A percentile compares a stretch with the other conserved stretches of the same genome.
These are phyloP conservation scores for Xylaria sp. DNA, from an alignment of 2,329 filamentous ascomycete species.

Conservation along the genomic window DNA sequence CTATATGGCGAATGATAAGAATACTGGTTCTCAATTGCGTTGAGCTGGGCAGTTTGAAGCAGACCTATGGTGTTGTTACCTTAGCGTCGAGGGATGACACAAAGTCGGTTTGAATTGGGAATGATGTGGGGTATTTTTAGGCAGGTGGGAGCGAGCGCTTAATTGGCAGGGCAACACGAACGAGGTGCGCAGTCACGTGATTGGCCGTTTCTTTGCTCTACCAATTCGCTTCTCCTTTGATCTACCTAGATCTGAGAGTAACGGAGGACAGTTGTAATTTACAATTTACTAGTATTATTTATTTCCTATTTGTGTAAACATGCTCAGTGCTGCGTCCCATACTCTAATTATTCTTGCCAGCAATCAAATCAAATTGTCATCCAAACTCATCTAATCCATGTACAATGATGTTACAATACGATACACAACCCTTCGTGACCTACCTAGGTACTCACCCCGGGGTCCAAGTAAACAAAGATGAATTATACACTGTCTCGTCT, in stretches of 20 bases:
- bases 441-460: too few relatives aligned
- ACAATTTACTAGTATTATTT: background rate
- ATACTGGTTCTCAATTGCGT: background rate
- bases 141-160: slow-evolving; percentile 2
- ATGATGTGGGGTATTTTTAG: slow-evolving; percentile 38
- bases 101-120: slow-evolving; percentile 19
- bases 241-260: too few relatives aligned
- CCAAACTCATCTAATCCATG: background rate
- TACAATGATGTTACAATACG: background rate
- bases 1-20: background rate
- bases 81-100: too few relatives aligned
- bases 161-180: slow-evolving; percentile 64
- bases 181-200: slow-evolving; percentile 57
- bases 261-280: too few relatives aligned
- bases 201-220: background rate
- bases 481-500: background rate
- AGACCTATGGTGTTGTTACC: too few relatives aligned
- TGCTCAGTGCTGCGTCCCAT: background rate
- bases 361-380: background rate
- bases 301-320: background rate
- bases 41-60: background rate
- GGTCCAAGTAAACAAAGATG: too few relatives aligned
- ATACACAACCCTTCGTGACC: background rate
- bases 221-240: too few relatives aligned
- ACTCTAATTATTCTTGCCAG: background rate